Conservation (phyloP, 139 green algal genomes). For the Haematococcus lacustris region DNA sequence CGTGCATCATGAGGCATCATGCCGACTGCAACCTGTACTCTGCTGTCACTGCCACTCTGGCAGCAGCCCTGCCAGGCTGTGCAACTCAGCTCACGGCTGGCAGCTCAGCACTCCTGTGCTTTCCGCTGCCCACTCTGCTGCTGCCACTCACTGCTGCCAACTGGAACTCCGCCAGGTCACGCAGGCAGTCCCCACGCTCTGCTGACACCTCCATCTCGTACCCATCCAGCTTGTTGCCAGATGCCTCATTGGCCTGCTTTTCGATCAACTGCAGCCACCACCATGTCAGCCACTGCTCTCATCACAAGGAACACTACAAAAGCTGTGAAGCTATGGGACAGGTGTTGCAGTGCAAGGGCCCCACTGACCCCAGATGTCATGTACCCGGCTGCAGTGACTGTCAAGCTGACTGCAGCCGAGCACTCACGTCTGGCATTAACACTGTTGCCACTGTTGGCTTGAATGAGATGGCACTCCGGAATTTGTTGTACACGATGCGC, state of each 20-base stretch:
- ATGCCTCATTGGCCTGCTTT: constrained; percentile 54
- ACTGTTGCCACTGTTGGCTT: constrained; percentile 91
- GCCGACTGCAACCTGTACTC: no score
- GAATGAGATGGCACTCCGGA: constrained; percentile 86
- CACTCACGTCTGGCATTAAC: constrained; percentile 77
- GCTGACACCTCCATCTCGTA: constrained; percentile 92
- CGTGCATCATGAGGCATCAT: no score
- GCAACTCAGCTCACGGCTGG: no score
- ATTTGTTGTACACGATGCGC: constrained; percentile 91
- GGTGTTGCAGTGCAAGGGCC: no score
- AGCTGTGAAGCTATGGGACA: no score
- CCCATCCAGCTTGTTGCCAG: constrained; percentile 69
- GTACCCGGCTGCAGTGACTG: no score
- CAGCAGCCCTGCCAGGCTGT: not conserved
- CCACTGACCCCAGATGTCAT: no score
- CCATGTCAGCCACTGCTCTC: no score
- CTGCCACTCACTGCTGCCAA: constrained; percentile 73
- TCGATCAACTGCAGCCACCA: constrained; percentile 67
- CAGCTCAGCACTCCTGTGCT: no score
- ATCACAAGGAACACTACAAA: no score
- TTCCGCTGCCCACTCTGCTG: not conserved
- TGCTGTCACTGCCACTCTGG: not conserved
- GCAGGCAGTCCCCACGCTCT: constrained; percentile 77
- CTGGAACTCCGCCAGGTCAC: constrained; percentile 95
- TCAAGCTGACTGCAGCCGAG: no score